Percentiles rank a stretch among this genome's conserved stretches.
phyloP scores from a whole-genome alignment of 176 grass and related monocot species.

The Oryza australiensis region DNA sequence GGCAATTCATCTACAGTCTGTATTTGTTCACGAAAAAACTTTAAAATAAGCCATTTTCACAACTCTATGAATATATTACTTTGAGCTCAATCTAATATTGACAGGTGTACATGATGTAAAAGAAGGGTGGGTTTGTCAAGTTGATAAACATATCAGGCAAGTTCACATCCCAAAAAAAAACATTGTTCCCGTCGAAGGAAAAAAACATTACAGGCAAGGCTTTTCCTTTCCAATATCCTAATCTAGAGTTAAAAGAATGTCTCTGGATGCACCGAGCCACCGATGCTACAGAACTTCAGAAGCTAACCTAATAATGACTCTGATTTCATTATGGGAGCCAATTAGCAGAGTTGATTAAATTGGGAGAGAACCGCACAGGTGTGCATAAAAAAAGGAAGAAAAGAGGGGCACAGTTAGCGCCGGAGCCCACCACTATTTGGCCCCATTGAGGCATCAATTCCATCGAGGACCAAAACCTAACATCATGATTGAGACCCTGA shows the following conservation, averaged over 20 bases:
- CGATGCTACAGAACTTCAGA: neutral
- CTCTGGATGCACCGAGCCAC: neutral
- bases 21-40: neutral
- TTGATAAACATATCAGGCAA: neutral
- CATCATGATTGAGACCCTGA: slow-evolving; percentile 41
- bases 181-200: too few relatives aligned
- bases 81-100: neutral
- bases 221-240: neutral
- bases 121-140: neutral
- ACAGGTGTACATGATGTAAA: neutral
- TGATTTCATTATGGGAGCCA: slow-evolving; percentile 24
- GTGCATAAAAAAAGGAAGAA: slow-evolving; percentile 29
- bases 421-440: slow-evolving; percentile 47
- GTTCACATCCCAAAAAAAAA: too few relatives aligned
- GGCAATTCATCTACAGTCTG: neutral
- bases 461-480: slow-evolving; percentile 39
- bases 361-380: slow-evolving; percentile 3
- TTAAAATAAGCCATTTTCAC: neutral
- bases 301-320: neutral
- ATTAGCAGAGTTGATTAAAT: slow-evolving; percentile 12
- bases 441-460: slow-evolving; percentile 43
- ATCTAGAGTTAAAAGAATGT: neutral
- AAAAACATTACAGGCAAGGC: neutral
- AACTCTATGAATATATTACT: neutral
- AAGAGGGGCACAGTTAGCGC: slow-evolving; percentile 26